Conservation (phyloP, 1,284 basidiomycete genomes). For the Cryptococcus sp. region DNA sequence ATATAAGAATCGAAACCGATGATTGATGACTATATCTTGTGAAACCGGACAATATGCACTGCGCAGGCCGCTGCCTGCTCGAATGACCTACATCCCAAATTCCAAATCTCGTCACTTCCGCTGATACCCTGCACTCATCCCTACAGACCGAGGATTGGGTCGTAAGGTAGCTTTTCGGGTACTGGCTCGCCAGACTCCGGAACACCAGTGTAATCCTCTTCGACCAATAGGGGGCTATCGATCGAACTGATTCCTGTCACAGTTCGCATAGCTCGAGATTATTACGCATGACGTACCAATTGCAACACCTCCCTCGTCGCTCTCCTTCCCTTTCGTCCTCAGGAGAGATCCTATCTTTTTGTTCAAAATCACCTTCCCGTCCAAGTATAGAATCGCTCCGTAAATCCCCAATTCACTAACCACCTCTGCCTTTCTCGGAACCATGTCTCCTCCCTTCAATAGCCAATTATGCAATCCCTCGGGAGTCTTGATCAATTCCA, state of each 20-base stretch:
- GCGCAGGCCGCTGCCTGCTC: too few relatives aligned
- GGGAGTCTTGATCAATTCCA: constrained; percentile 83
- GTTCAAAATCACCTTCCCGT: constrained; percentile 50
- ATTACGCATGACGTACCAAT: constrained; percentile 71
- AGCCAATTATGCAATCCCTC: constrained; percentile 64
- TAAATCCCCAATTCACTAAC: constrained; percentile 91
- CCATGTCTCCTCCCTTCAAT: constrained; percentile 54
- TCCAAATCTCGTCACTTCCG: too few relatives aligned
- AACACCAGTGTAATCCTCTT: not conserved
- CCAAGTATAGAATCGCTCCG: constrained; percentile 76
- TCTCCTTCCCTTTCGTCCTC: constrained; percentile 86
- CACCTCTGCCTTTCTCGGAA: constrained; percentile 59
- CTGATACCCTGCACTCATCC: too few relatives aligned
- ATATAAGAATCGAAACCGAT: too few relatives aligned
- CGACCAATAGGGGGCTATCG: constrained; percentile 38
- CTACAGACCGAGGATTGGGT: too few relatives aligned
- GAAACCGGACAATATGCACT: too few relatives aligned
- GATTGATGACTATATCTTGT: too few relatives aligned
- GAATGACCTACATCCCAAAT: too few relatives aligned
- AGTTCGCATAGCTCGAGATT: not conserved
- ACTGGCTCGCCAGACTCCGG: too few relatives aligned
- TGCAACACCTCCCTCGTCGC: constrained; percentile 90
- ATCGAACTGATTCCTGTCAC: constrained; percentile 42
- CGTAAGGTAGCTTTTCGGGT: too few relatives aligned
- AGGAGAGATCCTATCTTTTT: constrained; percentile 77